Evolutionary conservation across 2,329 filamentous ascomycete species (phyloP).

Genomic region (Neurospora crassa): DNA sequence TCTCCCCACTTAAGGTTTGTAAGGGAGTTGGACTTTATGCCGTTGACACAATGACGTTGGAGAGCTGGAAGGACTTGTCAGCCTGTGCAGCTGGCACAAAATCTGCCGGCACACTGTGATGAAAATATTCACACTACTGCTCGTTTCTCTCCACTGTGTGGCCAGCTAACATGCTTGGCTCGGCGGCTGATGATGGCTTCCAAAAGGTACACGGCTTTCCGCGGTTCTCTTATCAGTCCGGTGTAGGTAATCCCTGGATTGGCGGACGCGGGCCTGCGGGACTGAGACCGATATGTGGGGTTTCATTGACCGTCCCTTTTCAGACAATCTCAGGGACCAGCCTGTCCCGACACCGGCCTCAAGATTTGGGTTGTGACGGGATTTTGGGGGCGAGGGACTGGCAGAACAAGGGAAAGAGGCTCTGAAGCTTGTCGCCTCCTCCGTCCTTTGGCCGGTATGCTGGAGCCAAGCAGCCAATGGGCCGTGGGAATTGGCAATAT

Average conservation of each 20-base stretch:
- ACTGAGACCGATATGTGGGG: slow-evolving; percentile 2
- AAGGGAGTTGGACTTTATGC: not conserved
- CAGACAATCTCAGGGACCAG: not conserved
- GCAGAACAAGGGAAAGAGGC: not conserved
- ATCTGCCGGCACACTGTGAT: not conserved
- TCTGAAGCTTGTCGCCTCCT: not conserved
- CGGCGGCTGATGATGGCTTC: not conserved
- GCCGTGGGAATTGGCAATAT: not conserved
- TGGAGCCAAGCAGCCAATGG: not conserved
- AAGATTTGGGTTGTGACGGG: not conserved
- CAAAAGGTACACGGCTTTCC: not conserved
- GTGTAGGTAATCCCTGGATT: slow-evolving; percentile 17
- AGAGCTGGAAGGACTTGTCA: not conserved
- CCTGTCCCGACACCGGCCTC: not conserved
- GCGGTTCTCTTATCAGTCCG: slow-evolving; percentile 16
- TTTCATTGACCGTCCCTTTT: slow-evolving; percentile 2
- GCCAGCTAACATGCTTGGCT: not conserved
- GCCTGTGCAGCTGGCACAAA: not conserved
- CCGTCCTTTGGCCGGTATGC: not conserved
- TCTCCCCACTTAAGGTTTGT: not conserved
- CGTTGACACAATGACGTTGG: not conserved
- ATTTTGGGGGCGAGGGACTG: not conserved
- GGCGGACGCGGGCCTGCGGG: slow-evolving; percentile 1
- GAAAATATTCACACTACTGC: not conserved
- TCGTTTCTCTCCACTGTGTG: not conserved